phyloP scores from a whole-genome alignment of 306 rosid genomes.

The Quercus engelmannii region DNA sequence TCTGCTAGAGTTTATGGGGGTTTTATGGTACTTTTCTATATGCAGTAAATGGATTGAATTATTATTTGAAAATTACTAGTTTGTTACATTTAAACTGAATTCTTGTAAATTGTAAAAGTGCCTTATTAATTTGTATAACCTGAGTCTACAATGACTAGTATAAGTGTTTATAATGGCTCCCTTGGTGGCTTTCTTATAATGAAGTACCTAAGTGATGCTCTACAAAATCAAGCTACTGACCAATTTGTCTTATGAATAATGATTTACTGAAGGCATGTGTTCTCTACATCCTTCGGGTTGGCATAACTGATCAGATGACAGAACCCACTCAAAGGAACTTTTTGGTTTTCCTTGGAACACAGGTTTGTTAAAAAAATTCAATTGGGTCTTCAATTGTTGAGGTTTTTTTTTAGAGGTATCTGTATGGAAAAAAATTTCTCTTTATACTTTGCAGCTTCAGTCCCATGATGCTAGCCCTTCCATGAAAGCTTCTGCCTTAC shows the following conservation, averaged over 20 bases:
- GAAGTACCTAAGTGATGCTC: neutral
- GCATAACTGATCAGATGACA: conserved; percentile 94
- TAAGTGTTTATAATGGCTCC: neutral
- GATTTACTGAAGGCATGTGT: conserved; percentile 83
- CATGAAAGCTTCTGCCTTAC: conserved; percentile 79
- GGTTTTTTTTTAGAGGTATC: conserved; percentile 2
- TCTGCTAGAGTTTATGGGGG: neutral
- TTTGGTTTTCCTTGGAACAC: conserved; percentile 73
- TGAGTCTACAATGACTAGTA: neutral
- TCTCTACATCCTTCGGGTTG: conserved; percentile 87
- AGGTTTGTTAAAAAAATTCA: conserved; percentile 43
- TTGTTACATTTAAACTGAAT: conserved; percentile 2
- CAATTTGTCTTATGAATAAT: conserved; percentile 6
- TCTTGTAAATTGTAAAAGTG: neutral
- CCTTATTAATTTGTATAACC: neutral
- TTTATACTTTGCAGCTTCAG: conserved; percentile 52
- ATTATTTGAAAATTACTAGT: neutral
- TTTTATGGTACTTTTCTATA: neutral
- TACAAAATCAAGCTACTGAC: conserved; percentile 25
- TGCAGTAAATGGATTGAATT: neutral
- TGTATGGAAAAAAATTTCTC: neutral
- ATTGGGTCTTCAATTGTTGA: conserved; percentile 2
- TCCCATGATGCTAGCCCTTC: conserved; percentile 76
- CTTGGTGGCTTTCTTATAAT: neutral
- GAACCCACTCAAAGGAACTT: conserved; percentile 88